Evolutionary conservation across 345 rosid genomes (phyloP).

Genomic region (Psidium guajava): DNA sequence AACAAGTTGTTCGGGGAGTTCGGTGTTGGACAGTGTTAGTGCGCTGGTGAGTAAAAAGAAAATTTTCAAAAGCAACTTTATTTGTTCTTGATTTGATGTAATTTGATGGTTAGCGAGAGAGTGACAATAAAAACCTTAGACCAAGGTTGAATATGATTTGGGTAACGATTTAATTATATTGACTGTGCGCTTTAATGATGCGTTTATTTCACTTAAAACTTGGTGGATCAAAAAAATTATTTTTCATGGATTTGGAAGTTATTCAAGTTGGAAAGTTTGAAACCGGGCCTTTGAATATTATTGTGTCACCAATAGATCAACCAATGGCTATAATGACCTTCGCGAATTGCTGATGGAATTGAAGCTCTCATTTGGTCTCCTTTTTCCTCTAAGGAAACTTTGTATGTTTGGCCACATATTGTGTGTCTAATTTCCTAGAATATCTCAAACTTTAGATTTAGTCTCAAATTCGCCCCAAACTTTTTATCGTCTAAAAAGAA

Average conservation of each 20-base stretch:
- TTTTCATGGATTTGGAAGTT: background rate
- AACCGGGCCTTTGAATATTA: accelerated
- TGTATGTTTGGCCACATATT: too few relatives aligned
- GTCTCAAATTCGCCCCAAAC: too few relatives aligned
- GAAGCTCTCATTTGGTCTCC: background rate
- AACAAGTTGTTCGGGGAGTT: too few relatives aligned
- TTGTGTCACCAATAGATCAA: accelerated
- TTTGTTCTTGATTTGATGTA: background rate
- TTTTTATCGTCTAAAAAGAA: too few relatives aligned
- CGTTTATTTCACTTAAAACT: too few relatives aligned
- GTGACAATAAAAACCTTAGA: background rate
- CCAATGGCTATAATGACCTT: too few relatives aligned
- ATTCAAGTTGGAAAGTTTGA: background rate
- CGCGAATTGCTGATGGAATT: too few relatives aligned
- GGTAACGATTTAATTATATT: background rate
- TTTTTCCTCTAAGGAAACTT: background rate
- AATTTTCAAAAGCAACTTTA: background rate
- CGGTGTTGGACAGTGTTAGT: background rate
- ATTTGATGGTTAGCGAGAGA: background rate
- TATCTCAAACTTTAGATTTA: too few relatives aligned
- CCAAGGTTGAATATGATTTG: background rate
- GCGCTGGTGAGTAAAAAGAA: too few relatives aligned
- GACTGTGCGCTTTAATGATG: background rate
- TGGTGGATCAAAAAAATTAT: too few relatives aligned
- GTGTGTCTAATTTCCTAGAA: too few relatives aligned